Percentiles rank a stretch among this genome's conserved stretches.
Evolutionary conservation across 108 stramenopile species (phyloP).

Genomic region (Seminavis robusta): DNA sequence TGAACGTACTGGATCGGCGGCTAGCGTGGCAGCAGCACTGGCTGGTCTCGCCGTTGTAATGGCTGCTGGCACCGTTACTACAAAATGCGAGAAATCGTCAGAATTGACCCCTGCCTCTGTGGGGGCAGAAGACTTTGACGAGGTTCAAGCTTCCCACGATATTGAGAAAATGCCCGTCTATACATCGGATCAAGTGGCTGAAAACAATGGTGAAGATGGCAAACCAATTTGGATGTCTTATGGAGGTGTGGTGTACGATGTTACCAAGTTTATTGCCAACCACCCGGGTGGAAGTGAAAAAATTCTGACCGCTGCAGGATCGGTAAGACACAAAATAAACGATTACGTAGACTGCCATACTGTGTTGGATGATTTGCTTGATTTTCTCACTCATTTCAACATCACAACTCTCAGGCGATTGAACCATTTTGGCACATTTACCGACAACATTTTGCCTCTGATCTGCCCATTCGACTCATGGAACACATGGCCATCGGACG

Average conservation of each 20-base stretch:
- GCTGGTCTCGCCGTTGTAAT: no score
- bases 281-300: constrained; percentile 91
- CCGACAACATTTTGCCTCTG: constrained; percentile 83
- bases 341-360: background rate
- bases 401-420: constrained; percentile 37
- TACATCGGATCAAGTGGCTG: constrained; percentile 49
- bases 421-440: constrained; percentile 74
- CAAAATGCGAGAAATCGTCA: background rate
- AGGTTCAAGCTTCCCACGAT: constrained; percentile 5
- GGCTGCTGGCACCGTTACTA: background rate
- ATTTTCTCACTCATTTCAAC: no score
- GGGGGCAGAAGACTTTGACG: constrained; percentile 23
- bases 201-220: constrained; percentile 59
- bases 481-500: constrained; percentile 77
- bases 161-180: constrained; percentile 47
- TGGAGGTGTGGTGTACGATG: constrained; percentile 88
- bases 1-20: no score
- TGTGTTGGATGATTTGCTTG: background rate
- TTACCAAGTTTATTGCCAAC: constrained; percentile 88
- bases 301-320: constrained; percentile 61
- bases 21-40: no score
- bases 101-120: constrained; percentile 21
- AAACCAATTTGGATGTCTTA: constrained; percentile 87
- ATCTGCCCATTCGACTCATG: constrained; percentile 72
- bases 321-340: no score